phyloP scores from a whole-genome alignment of 2,329 filamentous ascomycete genomes.

The Ophiostoma angusticollis region DNA sequence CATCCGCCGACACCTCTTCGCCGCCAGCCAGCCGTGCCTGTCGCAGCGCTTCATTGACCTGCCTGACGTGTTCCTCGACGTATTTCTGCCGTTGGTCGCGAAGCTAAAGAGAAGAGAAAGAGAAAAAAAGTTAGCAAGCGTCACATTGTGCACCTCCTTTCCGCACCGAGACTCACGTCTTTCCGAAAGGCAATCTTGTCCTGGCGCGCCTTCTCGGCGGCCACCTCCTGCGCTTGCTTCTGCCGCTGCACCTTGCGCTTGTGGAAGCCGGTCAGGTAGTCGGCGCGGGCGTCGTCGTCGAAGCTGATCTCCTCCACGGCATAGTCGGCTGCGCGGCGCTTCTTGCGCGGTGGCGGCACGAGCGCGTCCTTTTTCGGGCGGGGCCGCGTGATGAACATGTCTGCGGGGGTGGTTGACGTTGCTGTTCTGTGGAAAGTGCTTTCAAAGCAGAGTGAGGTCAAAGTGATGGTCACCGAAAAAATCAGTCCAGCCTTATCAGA shows the following conservation, averaged over 20 bases:
- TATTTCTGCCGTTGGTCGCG: conserved; percentile 72
- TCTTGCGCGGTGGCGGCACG: conserved; percentile 36
- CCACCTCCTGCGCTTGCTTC: conserved; percentile 73
- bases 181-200: conserved; percentile 63
- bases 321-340: conserved; percentile 47
- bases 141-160: not conserved
- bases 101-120: too few relatives aligned
- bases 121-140: not conserved
- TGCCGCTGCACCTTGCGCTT: conserved; percentile 82
- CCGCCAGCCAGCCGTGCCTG: conserved; percentile 40
- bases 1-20: conserved; percentile 32
- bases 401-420: not conserved
- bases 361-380: conserved; percentile 45
- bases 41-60: conserved; percentile 57
- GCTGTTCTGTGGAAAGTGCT: not conserved
- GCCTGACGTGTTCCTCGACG: conserved; percentile 67
- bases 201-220: conserved; percentile 61
- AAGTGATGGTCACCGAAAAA: too few relatives aligned
- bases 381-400: conserved; percentile 40
- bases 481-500: too few relatives aligned
- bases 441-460: too few relatives aligned
- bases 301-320: conserved; percentile 72
- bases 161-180: conserved; percentile 36
- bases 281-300: conserved; percentile 63
- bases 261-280: conserved; percentile 91